Evolutionary conservation across 202 grass and related monocot species (phyloP).

Genomic region (Dendrocalamus latiflorus): DNA sequence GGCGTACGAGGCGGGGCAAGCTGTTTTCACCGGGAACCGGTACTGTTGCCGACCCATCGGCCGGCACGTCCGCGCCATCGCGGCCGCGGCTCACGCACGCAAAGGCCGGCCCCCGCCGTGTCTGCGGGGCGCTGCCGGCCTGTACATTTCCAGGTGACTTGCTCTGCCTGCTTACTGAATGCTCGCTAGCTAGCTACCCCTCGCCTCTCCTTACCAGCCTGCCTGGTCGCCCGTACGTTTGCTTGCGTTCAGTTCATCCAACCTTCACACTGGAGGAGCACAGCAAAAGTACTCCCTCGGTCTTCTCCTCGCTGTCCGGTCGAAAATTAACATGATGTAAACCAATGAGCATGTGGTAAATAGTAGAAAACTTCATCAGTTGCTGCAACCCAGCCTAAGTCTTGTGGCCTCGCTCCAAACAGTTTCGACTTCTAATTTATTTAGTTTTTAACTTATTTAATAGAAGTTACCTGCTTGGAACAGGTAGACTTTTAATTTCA

Average conservation of each 20-base stretch:
- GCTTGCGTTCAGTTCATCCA: not conserved
- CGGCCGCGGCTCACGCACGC: conserved; percentile 19
- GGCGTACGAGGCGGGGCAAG: not conserved
- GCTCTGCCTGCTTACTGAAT: not conserved
- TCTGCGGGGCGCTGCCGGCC: conserved; percentile 23
- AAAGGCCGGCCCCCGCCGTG: conserved; percentile 23
- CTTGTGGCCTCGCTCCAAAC: too few species aligned
- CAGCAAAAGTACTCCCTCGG: not conserved
- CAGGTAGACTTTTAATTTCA: too few species aligned
- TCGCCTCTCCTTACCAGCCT: not conserved
- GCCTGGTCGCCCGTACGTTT: not conserved
- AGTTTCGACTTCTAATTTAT: accelerated
- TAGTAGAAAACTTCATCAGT: not conserved
- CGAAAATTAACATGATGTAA: not conserved
- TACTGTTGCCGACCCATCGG: conserved; percentile 22
- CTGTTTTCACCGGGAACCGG: conserved; percentile 17
- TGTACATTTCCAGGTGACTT: not conserved
- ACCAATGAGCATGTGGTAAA: not conserved
- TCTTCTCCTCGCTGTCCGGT: not conserved
- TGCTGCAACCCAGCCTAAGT: too few species aligned
- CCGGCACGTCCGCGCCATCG: conserved; percentile 21
- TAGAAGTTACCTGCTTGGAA: accelerated
- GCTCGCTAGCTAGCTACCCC: not conserved
- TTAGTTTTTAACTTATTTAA: too few species aligned
- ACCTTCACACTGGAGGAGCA: not conserved